A percentile compares a stretch with the other conserved stretches of the same genome.
Evolutionary conservation across 305 asterid genomes (phyloP).

Genomic region (Fraxinus albicans): DNA sequence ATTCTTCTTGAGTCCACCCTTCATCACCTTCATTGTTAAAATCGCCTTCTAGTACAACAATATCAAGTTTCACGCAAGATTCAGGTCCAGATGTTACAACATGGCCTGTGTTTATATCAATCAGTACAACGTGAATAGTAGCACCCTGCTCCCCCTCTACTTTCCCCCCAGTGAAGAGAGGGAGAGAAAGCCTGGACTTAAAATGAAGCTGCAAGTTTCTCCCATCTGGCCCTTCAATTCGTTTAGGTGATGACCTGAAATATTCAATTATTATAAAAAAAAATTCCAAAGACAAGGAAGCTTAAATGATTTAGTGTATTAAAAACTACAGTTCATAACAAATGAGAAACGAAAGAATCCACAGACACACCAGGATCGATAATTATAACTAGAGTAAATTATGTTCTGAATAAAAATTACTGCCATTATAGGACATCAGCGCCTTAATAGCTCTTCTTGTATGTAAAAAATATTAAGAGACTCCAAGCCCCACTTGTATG

Average conservation of each 20-base stretch:
- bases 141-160: constrained; percentile 62
- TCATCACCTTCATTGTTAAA: constrained; percentile 70
- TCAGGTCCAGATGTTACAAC: constrained; percentile 67
- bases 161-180: constrained; percentile 53
- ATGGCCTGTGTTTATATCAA: constrained; percentile 57
- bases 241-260: constrained; percentile 70
- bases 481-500: not conserved
- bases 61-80: constrained; percentile 64
- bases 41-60: constrained; percentile 25
- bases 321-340: constrained; percentile 6
- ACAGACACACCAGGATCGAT: not conserved
- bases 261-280: constrained; percentile 21
- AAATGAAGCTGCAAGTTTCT: constrained; percentile 80
- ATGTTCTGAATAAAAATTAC: not conserved
- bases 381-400: not conserved
- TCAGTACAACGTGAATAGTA: constrained; percentile 61
- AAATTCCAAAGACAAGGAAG: constrained; percentile 16
- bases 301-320: constrained; percentile 11
- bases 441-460: not conserved
- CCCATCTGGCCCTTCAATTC: constrained; percentile 76
- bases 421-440: not conserved
- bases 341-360: not conserved
- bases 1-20: constrained; percentile 69
- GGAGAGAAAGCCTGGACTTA: constrained; percentile 68
- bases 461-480: not conserved